phyloP scores from a whole-genome alignment of 2,329 filamentous ascomycete genomes.

The Penicillium sp. region DNA sequence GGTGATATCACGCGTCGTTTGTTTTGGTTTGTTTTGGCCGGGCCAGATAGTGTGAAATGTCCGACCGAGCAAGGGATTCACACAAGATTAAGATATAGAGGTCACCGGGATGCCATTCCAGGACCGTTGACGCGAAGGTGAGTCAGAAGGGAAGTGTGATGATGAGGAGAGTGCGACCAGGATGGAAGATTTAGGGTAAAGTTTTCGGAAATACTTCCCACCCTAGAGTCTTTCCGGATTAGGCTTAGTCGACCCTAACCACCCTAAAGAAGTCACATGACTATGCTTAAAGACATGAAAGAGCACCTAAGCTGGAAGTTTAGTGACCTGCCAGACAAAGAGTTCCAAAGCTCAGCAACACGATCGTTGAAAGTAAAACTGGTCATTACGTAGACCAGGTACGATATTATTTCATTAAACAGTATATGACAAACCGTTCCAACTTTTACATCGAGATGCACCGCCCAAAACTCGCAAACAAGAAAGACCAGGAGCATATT shows the following conservation, averaged over 20 bases:
- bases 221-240: background rate
- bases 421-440: background rate
- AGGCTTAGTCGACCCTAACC: background rate
- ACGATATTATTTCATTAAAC: constrained; percentile 4
- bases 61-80: background rate
- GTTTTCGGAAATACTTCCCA: background rate
- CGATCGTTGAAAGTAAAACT: background rate
- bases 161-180: background rate
- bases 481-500: constrained; percentile 1
- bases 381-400: constrained; percentile 1
- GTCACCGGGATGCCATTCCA: background rate
- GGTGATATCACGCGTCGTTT: background rate
- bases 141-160: background rate
- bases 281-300: too few relatives aligned
- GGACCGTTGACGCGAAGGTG: background rate
- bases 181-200: background rate
- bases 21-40: background rate
- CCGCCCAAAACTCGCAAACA: background rate
- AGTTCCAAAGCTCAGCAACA: background rate
- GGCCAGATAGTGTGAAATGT: background rate
- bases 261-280: background rate
- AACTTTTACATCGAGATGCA: constrained; percentile 3
- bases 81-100: background rate
- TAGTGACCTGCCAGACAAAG: too few relatives aligned
- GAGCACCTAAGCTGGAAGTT: too few relatives aligned